A percentile compares a stretch with the other conserved stretches of the same genome.
Evolutionary conservation across 768 basidiomycete genomes (phyloP).

Genomic region (Xerocomus potaroensis): DNA sequence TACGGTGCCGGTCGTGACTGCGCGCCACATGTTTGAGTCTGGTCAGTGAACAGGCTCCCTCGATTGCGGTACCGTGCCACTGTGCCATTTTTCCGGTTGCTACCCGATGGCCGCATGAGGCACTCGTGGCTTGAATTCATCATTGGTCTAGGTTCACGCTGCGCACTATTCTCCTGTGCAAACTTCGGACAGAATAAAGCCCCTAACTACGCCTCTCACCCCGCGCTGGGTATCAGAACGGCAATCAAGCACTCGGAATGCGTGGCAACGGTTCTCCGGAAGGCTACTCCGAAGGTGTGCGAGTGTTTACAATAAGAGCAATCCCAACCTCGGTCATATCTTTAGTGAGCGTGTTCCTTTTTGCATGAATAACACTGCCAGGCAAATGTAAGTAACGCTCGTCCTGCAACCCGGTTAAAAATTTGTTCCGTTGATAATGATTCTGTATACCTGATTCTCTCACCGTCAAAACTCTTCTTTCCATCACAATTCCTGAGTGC

Average conservation of each 20-base stretch:
- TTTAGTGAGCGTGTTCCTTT: not conserved
- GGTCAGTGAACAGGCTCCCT: too few species aligned
- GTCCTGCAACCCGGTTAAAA: too few species aligned
- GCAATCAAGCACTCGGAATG: not conserved
- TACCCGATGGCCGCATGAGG: not conserved
- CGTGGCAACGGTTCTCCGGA: not conserved
- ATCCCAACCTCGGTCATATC: not conserved
- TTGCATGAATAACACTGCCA: not conserved
- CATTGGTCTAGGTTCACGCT: not conserved
- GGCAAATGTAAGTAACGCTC: too few species aligned
- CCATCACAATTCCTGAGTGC: too few species aligned
- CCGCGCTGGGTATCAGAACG: not conserved
- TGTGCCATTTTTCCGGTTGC: too few species aligned
- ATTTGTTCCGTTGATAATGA: too few species aligned
- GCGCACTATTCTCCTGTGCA: not conserved
- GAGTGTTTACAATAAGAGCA: not conserved
- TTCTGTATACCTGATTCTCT: not conserved
- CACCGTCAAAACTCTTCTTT: not conserved
- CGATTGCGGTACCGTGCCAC: too few species aligned
- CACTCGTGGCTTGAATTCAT: not conserved
- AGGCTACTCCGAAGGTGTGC: too few species aligned
- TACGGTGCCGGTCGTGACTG: too few species aligned
- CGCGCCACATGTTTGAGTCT: too few species aligned
- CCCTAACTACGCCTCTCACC: not conserved
- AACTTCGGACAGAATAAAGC: not conserved